Base-by-base conservation (phyloP, 768 basidiomycete genomes). In the Suillus occidentalis region DNA sequence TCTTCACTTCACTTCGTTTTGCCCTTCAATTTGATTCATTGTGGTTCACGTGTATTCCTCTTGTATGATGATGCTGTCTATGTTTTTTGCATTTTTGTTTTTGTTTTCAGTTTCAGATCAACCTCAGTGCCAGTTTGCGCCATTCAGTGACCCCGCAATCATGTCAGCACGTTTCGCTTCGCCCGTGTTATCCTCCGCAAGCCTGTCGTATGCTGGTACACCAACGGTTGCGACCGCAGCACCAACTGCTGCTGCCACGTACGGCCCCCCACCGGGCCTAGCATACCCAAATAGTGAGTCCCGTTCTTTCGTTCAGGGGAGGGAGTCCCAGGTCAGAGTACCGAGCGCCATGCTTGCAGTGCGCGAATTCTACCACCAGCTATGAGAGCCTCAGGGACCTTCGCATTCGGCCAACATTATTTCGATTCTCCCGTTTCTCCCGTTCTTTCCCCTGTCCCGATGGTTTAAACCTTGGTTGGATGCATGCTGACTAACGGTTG, bases 291-390 rank as follows among this genome's bases (percentile, higher is more conserved):
- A 88, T 80, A 87, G 91, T 92, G 88, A 92, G 91, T 88, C 71
- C 69, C 74, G 80, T 80, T 81, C 76, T 75, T 78, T 79, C 75
- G 77, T 78, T 78, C 75, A 85, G 88, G 89, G 89, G 90, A 89
- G 88, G 90, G 89, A 85, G 79, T 80, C 81, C 80, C 77, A 80
- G 89, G 89, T 83, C 88, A 87, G 85, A 84, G 88, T 92, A 91
- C 90, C 91, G 84, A 92, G 89, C 80, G 78, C 89, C 89, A 87
- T 90, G 82, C 90, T 89, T 91, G 90, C 89, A 92, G 90, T 90
- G 87, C 89, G 89, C 88, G 89, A 88, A 85, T 80, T 86, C 81
- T 86, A 85, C 79, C 82, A 87, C 84, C 88, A 84, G 75, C 84
- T 84, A 81, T 91, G 82, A 91, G 81, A 78, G 77, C 79, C 69